Percentiles rank a stretch among this genome's conserved stretches.
These are phyloP conservation scores for Phytophthora fragariae DNA, from an alignment of 352 stramenopile species.

Conservation along the genomic window DNA sequence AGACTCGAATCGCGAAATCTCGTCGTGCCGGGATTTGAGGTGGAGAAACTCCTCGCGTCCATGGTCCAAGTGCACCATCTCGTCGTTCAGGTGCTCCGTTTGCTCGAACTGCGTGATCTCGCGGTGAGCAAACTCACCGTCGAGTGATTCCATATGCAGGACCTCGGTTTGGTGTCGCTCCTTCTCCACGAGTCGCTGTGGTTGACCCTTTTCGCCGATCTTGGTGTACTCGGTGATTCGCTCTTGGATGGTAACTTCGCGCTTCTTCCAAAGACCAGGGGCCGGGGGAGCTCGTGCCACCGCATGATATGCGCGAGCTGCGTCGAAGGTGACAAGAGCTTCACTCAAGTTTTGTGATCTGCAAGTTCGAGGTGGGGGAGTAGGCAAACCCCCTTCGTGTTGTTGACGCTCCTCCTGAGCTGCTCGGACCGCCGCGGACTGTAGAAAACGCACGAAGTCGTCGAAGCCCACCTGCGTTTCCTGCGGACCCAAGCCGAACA, in stretches of 20 bases:
- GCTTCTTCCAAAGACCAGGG: constrained; percentile 87
- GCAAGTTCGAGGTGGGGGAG: constrained; percentile 27
- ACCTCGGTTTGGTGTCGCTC: constrained; percentile 88
- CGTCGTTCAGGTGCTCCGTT: constrained; percentile 84
- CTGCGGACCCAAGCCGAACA: constrained; percentile 53
- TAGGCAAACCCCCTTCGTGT: constrained; percentile 26
- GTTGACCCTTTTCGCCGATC: constrained; percentile 81
- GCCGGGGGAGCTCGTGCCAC: constrained; percentile 58
- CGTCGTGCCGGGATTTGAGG: constrained; percentile 83
- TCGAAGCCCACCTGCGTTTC: constrained; percentile 59
- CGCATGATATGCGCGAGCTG: constrained; percentile 43
- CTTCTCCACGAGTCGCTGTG: constrained; percentile 83
- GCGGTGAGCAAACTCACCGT: constrained; percentile 82
- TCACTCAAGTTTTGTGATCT: constrained; percentile 9
- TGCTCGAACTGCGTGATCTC: constrained; percentile 90
- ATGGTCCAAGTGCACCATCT: constrained; percentile 83
- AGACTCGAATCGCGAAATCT: constrained; percentile 87
- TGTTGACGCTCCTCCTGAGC: constrained; percentile 51
- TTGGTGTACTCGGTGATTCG: constrained; percentile 90
- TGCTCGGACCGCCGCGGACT: constrained; percentile 60
- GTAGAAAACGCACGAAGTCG: constrained; percentile 72
- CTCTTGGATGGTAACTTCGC: constrained; percentile 88
- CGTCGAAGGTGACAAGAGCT: constrained; percentile 56
- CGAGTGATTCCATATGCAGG: constrained; percentile 85
- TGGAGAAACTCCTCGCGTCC: constrained; percentile 86